These are phyloP conservation scores for Penicillium hesseltinei DNA, from an alignment of 2,329 filamentous ascomycete genomes.

Conservation along the genomic window DNA sequence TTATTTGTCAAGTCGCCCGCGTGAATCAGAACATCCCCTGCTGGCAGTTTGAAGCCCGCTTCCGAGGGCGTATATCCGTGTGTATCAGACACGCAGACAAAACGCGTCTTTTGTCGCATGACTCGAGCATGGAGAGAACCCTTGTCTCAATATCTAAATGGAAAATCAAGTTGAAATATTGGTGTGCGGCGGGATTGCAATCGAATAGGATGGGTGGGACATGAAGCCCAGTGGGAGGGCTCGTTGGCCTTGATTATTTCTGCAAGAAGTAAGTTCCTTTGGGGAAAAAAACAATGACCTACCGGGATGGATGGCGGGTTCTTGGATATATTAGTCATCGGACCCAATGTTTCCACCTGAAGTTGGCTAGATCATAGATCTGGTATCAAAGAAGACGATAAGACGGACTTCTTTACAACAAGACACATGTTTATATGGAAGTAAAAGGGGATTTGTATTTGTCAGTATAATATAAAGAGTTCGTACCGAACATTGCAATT, in stretches of 20 bases:
- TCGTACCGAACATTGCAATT: background rate
- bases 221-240: background rate
- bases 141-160: background rate
- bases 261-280: background rate
- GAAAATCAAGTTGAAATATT: background rate
- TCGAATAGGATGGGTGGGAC: slow-evolving; percentile 7
- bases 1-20: slow-evolving; percentile 60
- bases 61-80: slow-evolving; percentile 52
- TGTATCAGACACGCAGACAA: slow-evolving; percentile 61
- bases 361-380: slow-evolving; percentile 14
- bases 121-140: background rate
- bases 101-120: slow-evolving; percentile 47
- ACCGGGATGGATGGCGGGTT: background rate
- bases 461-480: background rate
- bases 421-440: background rate
- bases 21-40: slow-evolving; percentile 59
- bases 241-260: background rate
- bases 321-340: slow-evolving; percentile 23
- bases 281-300: slow-evolving; percentile 8
- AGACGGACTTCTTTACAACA: background rate
- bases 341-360: slow-evolving; percentile 18
- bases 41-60: slow-evolving; percentile 52
- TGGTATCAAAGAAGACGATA: background rate
- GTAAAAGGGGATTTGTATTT: background rate
- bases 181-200: background rate